Base-by-base conservation (phyloP, 169 alveolate genomes). In the Theileria orientalis region DNA sequence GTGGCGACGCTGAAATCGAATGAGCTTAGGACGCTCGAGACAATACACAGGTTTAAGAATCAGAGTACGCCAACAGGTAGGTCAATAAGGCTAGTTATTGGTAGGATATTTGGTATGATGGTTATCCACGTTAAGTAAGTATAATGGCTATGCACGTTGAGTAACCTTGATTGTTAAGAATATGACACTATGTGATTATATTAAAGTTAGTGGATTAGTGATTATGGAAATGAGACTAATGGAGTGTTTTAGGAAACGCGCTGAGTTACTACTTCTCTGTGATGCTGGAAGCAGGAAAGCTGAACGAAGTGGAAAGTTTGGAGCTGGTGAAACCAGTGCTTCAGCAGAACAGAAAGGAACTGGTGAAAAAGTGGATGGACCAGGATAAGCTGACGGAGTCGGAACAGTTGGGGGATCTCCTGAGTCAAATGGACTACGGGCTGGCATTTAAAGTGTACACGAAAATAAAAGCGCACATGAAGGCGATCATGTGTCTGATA, bases 251-350 rank as follows among this genome's bases (percentile, higher is more conserved):
- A 49, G 60, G 60, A 5, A 49, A 49, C 25, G 60, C 60, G 60
- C 25, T 49, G 27, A 56, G 66, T 51, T 92, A 94, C 40, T 98
- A 98, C 83, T 97, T 98, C 95, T 93, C 97, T 44, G 96, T 99
- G 21, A 92, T 98, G 70, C 85, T 97, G 86, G 98, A 97, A 66
- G 93, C 92, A 51, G 99, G 97, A 27, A 94, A 92, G 57, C 90
- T 98, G 69, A 98, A 97, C 76, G 95, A 94, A 47, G 84, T 93
- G 72, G 99, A 98, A 91, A 94, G 99, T 27, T 47, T 96, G 63
- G 99, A 97, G 90, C 90, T 98, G 72, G 97, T 96, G 59, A 92
- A 95, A 56, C 99, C 99, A 1, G 98, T 97, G 49, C 96, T 98
- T 70, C 93, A 94, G 29, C 98, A 97, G 91, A 94, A 93, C 41